Evolutionary conservation across 2,329 filamentous ascomycete genomes (phyloP), one percentile per base, ranked within the genome.

Genomic region (Aureobasidium sp.): DNA sequence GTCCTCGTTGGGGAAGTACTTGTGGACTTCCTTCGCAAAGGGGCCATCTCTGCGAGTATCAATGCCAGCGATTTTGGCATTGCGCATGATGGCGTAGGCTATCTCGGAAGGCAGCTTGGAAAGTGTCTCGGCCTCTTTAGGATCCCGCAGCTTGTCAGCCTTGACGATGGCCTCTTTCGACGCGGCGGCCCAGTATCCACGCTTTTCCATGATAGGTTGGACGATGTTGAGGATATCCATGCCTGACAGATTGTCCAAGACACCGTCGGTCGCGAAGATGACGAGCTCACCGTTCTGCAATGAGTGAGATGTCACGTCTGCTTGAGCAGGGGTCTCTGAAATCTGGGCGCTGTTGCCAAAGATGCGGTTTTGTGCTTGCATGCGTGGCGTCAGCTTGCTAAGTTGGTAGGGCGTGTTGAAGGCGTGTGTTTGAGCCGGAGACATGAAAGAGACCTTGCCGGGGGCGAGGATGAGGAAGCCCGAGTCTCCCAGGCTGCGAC

Each of bases 371-470:
- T 94, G 89, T 23, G 85, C 83, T 60, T 90, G 82, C 74, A 96
- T 86, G 67, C 83, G 84, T 3, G 87, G 83, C 0, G 94, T 93
- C 8, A 96, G 86, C 57, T 96, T 85, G 58, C 90, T 93, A 42
- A 99, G 82, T 73, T 99, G 94, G 70, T 89, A 99, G 0, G 94
- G 94, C 0, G 94, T 97, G 74, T 99, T 99, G 81, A 99, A 99
- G 45, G 87, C 91, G 73, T 99, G 94, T 0, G 91, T 96, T 74
- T 99, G 94, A 25, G 90, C 88, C 50, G 86, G 83, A 1, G 91
- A 95, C 69, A 85, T 87, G 60, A 87, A 83, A 72, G 94, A 87
- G 33, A 99, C 89, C 15, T 88, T 90, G 66, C 93, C 95, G 27
- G 90, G 82, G 15, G 91, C 85, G 62, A 97, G 79, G 63, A 95